Conservation (phyloP, 352 stramenopile species). For the Thraustochytrium sp. region DNA sequence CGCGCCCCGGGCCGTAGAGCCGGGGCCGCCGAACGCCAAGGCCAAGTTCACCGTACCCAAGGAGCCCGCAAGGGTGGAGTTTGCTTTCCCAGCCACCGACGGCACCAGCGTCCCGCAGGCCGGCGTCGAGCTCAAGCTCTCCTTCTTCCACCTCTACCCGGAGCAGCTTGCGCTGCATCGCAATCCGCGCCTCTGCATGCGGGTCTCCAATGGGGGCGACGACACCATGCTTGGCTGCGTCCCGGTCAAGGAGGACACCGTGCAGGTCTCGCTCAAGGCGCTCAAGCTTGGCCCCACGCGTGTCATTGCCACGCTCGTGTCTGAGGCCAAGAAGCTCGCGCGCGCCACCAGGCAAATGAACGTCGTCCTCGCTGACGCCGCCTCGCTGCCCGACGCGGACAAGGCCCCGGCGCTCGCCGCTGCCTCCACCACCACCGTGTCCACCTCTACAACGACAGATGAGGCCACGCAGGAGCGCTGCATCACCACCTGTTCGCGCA, state of each 20-base stretch:
- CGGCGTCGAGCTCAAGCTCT: not conserved
- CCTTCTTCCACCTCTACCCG: not conserved
- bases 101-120: not conserved
- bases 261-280: slow-evolving; percentile 9
- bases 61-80: not conserved
- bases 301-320: not conserved
- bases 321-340: not conserved
- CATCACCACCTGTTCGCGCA: not conserved
- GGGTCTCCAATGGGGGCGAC: not conserved
- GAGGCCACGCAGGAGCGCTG: not conserved
- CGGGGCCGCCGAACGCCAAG: too few relatives aligned
- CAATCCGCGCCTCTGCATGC: not conserved
- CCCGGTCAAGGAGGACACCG: not conserved
- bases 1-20: not conserved
- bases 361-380: not conserved
- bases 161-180: slow-evolving; percentile 4
- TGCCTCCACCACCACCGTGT: not conserved
- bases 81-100: not conserved
- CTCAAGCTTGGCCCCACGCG: not conserved
- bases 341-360: not conserved
- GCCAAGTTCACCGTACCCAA: not conserved
- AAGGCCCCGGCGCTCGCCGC: not conserved
- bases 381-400: not conserved
- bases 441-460: not conserved
- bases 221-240: not conserved